These are phyloP conservation scores for Aspergillus baeticus DNA, from an alignment of 495 filamentous ascomycete genomes.

Conservation along the genomic window DNA sequence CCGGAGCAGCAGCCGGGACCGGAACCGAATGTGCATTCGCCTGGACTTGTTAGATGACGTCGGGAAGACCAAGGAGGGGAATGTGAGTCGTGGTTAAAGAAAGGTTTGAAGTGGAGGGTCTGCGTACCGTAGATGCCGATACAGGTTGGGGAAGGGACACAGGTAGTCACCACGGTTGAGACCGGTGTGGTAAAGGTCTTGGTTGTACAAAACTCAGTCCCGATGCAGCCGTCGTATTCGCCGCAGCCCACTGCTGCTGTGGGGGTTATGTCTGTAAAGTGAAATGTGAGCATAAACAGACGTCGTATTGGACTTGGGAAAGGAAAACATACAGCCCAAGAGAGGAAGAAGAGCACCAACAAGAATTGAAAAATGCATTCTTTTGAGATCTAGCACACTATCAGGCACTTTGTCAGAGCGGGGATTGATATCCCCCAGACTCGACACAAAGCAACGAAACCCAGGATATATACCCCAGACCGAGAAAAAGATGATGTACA, in stretches of 20 bases:
- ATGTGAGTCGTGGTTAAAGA: neutral
- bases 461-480: neutral
- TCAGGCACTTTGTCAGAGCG: too few relatives aligned
- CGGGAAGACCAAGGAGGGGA: neutral
- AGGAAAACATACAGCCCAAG: too few relatives aligned
- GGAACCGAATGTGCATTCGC: slow-evolving; percentile 16
- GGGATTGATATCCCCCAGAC: too few relatives aligned
- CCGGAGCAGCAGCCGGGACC: slow-evolving; percentile 25
- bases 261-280: slow-evolving; percentile 7
- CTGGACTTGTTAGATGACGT: neutral
- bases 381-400: too few relatives aligned
- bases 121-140: slow-evolving; percentile 31
- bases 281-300: neutral
- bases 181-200: slow-evolving; percentile 26
- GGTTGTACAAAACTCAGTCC: slow-evolving; percentile 33
- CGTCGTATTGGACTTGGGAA: neutral
- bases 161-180: slow-evolving; percentile 33
- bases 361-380: too few relatives aligned
- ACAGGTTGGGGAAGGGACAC: slow-evolving; percentile 33
- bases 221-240: slow-evolving; percentile 26
- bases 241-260: slow-evolving; percentile 17
- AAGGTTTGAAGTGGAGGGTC: neutral
- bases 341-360: too few relatives aligned
- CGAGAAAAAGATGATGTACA: neutral
- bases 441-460: too few relatives aligned